These are phyloP conservation scores for Acorus calamus DNA, from an alignment of 106 monocot species.

Conservation along the genomic window DNA sequence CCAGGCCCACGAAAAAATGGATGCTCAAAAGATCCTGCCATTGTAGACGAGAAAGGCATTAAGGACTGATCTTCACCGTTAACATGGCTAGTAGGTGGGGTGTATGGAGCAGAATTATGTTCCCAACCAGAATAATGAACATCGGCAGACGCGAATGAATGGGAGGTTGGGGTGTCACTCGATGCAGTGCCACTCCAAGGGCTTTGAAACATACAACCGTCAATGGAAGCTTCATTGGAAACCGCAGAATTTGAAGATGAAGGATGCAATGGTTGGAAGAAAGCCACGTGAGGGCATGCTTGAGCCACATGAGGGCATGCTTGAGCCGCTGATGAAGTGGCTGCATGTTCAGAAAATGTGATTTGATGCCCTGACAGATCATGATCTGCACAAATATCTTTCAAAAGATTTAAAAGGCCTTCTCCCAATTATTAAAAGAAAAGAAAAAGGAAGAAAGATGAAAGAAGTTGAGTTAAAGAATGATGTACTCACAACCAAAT, in stretches of 20 bases:
- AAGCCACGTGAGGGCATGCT: too few species aligned
- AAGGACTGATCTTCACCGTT: constrained; percentile 8
- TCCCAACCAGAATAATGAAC: constrained; percentile 14
- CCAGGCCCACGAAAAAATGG: constrained; percentile 16
- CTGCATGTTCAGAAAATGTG: constrained; percentile 26
- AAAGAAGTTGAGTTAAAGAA: neutral
- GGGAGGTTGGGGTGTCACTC: constrained; percentile 15
- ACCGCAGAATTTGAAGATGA: constrained; percentile 32
- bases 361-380: constrained; percentile 36
- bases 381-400: constrained; percentile 31
- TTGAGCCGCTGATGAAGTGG: constrained; percentile 27
- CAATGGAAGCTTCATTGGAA: constrained; percentile 13
- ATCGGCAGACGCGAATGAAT: constrained; percentile 8
- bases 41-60: constrained; percentile 6
- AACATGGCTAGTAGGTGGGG: neutral
- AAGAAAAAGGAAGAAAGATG: neutral
- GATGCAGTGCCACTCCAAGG: constrained; percentile 10
- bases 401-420: neutral
- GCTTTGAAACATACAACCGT: constrained; percentile 27
- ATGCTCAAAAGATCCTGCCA: constrained; percentile 8
- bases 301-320: constrained; percentile 43
- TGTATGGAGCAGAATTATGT: constrained; percentile 7
- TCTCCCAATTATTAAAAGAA: neutral
- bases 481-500: constrained; percentile 33
- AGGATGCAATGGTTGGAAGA: constrained; percentile 23